Evolutionary conservation across 208 protist genomes (phyloP).

Genomic region (Plasmodiophora brassicae): DNA sequence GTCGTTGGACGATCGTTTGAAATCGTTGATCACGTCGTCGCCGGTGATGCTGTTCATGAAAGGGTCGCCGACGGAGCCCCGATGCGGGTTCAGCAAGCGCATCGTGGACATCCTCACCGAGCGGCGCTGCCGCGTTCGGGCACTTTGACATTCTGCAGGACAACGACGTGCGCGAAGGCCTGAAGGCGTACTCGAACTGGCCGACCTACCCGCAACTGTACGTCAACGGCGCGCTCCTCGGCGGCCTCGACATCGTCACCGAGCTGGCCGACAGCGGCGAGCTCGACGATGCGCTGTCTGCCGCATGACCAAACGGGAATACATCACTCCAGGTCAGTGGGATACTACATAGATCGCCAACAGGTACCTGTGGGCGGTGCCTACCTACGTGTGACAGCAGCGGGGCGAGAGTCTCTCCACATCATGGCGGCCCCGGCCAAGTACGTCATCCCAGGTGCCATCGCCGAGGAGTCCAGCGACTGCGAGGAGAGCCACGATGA

Average conservation of each 20-base stretch:
- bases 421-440: no score
- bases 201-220: constrained; percentile 53
- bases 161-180: constrained; percentile 46
- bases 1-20: constrained; percentile 21
- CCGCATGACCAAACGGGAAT: no score
- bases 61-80: constrained; percentile 39
- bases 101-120: constrained; percentile 44
- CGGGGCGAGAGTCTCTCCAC: no score
- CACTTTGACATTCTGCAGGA: constrained; percentile 48
- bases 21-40: not conserved
- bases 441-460: no score
- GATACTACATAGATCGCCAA: no score
- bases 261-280: constrained; percentile 45
- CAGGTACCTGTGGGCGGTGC: no score
- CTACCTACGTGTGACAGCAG: no score
- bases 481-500: no score
- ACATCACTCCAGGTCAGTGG: no score
- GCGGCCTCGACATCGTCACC: constrained; percentile 49
- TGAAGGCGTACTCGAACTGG: constrained; percentile 52
- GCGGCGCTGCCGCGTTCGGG: constrained; percentile 12
- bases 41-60: constrained; percentile 53
- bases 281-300: constrained; percentile 29
- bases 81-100: constrained; percentile 45
- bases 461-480: no score
- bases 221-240: constrained; percentile 45